Evolutionary conservation across 371 early-diverging fungal species (phyloP).

Genomic region (Mucor piriformis): DNA sequence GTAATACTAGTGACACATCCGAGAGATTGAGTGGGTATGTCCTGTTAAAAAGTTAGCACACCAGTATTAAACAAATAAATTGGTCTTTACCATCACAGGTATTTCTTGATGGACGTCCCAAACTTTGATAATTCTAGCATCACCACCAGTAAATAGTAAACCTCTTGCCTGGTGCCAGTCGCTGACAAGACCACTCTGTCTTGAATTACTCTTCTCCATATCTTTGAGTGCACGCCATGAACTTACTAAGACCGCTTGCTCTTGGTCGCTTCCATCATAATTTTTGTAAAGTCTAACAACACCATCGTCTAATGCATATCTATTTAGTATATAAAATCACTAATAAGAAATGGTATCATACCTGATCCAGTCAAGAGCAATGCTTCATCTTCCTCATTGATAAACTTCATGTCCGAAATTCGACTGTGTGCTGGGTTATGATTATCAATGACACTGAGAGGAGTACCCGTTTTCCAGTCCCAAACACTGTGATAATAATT

Average conservation of each 20-base stretch:
- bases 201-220: slow-evolving; percentile 57
- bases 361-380: slow-evolving; percentile 77
- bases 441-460: slow-evolving; percentile 71
- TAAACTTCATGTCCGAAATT: slow-evolving; percentile 79
- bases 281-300: slow-evolving; percentile 77
- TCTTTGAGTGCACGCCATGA: slow-evolving; percentile 81
- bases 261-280: slow-evolving; percentile 63
- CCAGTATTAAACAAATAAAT: slow-evolving; percentile 34
- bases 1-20: slow-evolving; percentile 73
- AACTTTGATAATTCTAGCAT: slow-evolving; percentile 68
- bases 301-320: slow-evolving; percentile 65
- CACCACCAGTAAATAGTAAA: slow-evolving; percentile 73
- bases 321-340: neutral
- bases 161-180: slow-evolving; percentile 86
- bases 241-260: slow-evolving; percentile 67
- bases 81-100: slow-evolving; percentile 51
- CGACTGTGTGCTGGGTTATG: slow-evolving; percentile 68
- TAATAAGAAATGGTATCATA: slow-evolving; percentile 39
- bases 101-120: slow-evolving; percentile 88
- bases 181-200: slow-evolving; percentile 65
- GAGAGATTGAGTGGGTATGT: slow-evolving; percentile 71
- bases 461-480: slow-evolving; percentile 72
- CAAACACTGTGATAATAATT: too few species aligned
- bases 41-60: slow-evolving; percentile 37
- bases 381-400: slow-evolving; percentile 90